Conservation (phyloP, 805 yeast species). For the Metschnikowia drakensbergensis region DNA sequence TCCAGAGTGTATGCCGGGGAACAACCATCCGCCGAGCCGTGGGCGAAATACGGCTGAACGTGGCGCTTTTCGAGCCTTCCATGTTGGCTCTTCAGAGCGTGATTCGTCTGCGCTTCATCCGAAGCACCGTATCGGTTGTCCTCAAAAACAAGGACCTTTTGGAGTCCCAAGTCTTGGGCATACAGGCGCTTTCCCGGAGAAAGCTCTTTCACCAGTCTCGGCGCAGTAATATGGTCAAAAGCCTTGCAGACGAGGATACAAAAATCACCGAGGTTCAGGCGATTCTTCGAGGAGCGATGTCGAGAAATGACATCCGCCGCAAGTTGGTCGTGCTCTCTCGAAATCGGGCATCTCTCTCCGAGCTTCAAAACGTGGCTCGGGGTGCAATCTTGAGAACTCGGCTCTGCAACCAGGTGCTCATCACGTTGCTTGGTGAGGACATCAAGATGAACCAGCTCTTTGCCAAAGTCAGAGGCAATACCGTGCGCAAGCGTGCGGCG, state of each 20-base stretch:
- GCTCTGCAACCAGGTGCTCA: slow-evolving; percentile 41
- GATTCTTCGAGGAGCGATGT: slow-evolving; percentile 31
- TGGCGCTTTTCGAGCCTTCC: background rate
- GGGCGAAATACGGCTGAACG: background rate
- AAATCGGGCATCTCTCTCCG: slow-evolving; percentile 15
- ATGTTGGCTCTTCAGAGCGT: slow-evolving; percentile 34
- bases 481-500: slow-evolving; percentile 28
- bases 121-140: slow-evolving; percentile 20
- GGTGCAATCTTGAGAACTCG: slow-evolving; percentile 44
- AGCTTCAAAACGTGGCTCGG: slow-evolving; percentile 42
- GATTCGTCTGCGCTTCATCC: slow-evolving; percentile 36
- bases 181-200: slow-evolving; percentile 31
- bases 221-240: slow-evolving; percentile 2
- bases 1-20: slow-evolving; percentile 11
- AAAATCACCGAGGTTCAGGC: slow-evolving; percentile 34
- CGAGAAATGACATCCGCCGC: slow-evolving; percentile 25
- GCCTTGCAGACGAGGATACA: slow-evolving; percentile 9
- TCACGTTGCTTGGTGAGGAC: slow-evolving; percentile 41
- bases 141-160: slow-evolving; percentile 21
- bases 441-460: slow-evolving; percentile 32
- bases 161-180: slow-evolving; percentile 20
- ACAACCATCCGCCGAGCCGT: background rate
- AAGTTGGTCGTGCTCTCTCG: slow-evolving; percentile 11
- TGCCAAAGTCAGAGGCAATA: slow-evolving; percentile 44
- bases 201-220: slow-evolving; percentile 3